A percentile compares a stretch with the other conserved stretches of the same genome.
These are phyloP conservation scores for Boletus bicolor DNA, from an alignment of 768 basidiomycete genomes.

Conservation along the genomic window DNA sequence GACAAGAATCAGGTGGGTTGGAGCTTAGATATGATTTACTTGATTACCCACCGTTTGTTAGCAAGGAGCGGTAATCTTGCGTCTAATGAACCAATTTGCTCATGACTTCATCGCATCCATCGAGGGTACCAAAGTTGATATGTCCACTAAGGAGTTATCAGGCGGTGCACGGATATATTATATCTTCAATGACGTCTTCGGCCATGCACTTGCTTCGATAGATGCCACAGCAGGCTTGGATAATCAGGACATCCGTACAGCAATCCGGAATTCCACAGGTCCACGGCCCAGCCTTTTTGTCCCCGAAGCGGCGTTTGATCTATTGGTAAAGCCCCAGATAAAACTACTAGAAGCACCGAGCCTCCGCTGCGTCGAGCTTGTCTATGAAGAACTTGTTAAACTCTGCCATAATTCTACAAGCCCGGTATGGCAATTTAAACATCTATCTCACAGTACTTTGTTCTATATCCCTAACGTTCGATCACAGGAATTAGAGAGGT, in stretches of 20 bases:
- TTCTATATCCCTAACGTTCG: conserved; percentile 12
- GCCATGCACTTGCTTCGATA: conserved; percentile 83
- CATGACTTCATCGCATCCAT: conserved; percentile 96
- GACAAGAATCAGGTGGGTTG: conserved; percentile 74
- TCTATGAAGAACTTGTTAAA: conserved; percentile 98
- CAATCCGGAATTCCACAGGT: conserved; percentile 97
- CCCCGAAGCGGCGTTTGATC: conserved; percentile 94
- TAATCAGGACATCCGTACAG: conserved; percentile 93
- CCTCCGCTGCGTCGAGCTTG: conserved; percentile 93
- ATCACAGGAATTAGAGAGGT: conserved; percentile 86
- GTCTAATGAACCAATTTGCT: conserved; percentile 98
- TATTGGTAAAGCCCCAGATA: conserved; percentile 97
- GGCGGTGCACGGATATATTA: conserved; percentile 99
- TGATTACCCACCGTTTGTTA: conserved; percentile 29
- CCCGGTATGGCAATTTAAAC: conserved; percentile 47
- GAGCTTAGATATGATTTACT: background rate
- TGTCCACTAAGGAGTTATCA: conserved; percentile 97
- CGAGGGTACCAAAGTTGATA: conserved; percentile 93
- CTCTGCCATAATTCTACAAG: conserved; percentile 99
- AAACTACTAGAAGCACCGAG: conserved; percentile 93
- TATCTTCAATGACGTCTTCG: conserved; percentile 99
- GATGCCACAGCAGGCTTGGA: conserved; percentile 90
- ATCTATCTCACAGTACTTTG: background rate
- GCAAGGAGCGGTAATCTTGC: conserved; percentile 87
- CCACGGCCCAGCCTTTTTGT: conserved; percentile 95